Conservation (phyloP, 176 grass and related monocot species). For the Bonia amplexicaulis region DNA sequence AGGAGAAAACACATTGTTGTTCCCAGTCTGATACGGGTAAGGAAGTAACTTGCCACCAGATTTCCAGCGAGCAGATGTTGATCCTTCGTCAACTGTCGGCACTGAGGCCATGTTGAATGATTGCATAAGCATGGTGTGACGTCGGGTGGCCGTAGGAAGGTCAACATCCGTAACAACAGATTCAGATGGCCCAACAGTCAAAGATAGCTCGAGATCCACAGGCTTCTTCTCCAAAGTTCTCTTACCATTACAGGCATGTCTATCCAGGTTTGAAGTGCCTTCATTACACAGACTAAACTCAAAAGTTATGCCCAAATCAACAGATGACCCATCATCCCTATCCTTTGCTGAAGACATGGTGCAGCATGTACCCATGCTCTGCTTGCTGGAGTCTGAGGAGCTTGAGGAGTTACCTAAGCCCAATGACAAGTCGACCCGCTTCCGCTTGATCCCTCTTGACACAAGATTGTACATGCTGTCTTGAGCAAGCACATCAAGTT, state of each 20-base stretch:
- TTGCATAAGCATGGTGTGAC: conserved; percentile 19
- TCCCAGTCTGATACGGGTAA: conserved; percentile 23
- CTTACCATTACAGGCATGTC: conserved; percentile 13
- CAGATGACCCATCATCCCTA: conserved; percentile 40
- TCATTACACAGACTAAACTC: conserved; percentile 48
- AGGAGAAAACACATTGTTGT: not conserved
- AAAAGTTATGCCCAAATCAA: conserved; percentile 56
- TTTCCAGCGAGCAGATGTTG: conserved; percentile 70
- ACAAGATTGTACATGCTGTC: not conserved
- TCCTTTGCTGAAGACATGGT: conserved; percentile 57
- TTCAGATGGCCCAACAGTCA: conserved; percentile 51
- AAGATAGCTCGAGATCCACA: conserved; percentile 55
- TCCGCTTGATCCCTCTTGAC: conserved; percentile 54
- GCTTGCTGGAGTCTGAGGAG: conserved; percentile 57
- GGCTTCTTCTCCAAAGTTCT: conserved; percentile 21
- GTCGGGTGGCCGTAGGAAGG: not conserved
- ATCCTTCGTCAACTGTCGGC: conserved; percentile 60
- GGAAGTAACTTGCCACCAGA: conserved; percentile 52
- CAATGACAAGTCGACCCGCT: conserved; percentile 49
- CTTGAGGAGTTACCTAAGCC: conserved; percentile 42
- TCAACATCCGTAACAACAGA: conserved; percentile 51
- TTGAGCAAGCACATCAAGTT: conserved; percentile 27
- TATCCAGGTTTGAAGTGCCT: conserved; percentile 18
- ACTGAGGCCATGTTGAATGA: conserved; percentile 25
- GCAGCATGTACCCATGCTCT: conserved; percentile 52